Percentiles rank a stretch among this genome's conserved stretches.
Conservation (phyloP, 495 filamentous ascomycete genomes). For the Penicillium mononematosum region DNA sequence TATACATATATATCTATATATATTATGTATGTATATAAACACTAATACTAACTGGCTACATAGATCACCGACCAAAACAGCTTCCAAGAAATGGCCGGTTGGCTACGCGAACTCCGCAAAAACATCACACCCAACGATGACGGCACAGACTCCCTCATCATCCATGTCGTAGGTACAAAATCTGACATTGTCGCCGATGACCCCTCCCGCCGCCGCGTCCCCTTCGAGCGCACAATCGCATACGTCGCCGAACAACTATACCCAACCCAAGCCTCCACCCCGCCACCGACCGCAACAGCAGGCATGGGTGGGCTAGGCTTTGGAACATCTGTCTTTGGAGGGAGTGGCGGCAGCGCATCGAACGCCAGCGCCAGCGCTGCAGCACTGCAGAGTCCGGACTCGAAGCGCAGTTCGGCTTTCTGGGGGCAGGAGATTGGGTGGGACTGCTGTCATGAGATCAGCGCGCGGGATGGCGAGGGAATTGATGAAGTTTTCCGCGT, state of each 20-base stretch:
- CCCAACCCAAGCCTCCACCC: slow-evolving; percentile 61
- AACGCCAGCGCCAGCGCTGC: slow-evolving; percentile 27
- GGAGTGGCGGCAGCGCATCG: slow-evolving; percentile 25
- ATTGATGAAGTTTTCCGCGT: slow-evolving; percentile 97
- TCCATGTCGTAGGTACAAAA: slow-evolving; percentile 96
- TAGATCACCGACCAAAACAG: slow-evolving; percentile 76
- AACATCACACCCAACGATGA: slow-evolving; percentile 51
- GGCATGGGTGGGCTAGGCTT: slow-evolving; percentile 16
- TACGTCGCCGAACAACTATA: slow-evolving; percentile 91
- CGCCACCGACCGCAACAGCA: slow-evolving; percentile 58
- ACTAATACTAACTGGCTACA: background rate
- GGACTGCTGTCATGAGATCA: slow-evolving; percentile 97
- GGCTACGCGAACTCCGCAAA: slow-evolving; percentile 75
- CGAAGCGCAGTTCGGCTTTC: slow-evolving; percentile 78
- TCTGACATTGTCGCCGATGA: slow-evolving; percentile 84
- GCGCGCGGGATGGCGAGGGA: slow-evolving; percentile 89
- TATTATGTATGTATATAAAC: too few relatives aligned
- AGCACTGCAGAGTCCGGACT: slow-evolving; percentile 63
- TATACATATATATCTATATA: too few relatives aligned
- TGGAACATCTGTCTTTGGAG: slow-evolving; percentile 17
- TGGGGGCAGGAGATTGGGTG: slow-evolving; percentile 92
- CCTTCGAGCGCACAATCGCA: slow-evolving; percentile 90
- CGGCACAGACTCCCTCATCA: slow-evolving; percentile 64
- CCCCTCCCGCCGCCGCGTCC: slow-evolving; percentile 72
- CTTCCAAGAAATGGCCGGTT: slow-evolving; percentile 91